A percentile compares a stretch with the other conserved stretches of the same genome.
Conservation (phyloP, 2,329 filamentous ascomycete species). For the Tolypocladium inflatum region DNA sequence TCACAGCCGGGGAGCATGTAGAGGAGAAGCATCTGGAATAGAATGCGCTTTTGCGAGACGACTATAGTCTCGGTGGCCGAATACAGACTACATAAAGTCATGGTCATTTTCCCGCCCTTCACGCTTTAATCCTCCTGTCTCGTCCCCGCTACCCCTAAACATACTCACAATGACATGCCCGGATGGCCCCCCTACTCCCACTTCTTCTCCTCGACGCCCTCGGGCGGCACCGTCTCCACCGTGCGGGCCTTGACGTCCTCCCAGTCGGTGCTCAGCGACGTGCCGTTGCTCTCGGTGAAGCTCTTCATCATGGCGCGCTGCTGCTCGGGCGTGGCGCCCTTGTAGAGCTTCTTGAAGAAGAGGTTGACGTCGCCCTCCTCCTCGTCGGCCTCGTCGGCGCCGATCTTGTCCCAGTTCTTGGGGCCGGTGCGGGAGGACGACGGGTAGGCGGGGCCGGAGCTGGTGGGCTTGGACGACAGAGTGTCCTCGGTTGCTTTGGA, state of each 20-base stretch:
- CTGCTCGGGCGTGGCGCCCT: constrained; percentile 66
- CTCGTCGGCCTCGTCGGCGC: constrained; percentile 41
- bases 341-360: constrained; percentile 90
- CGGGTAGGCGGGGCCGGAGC: constrained; percentile 56
- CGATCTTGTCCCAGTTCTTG: constrained; percentile 87
- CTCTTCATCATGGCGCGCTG: constrained; percentile 97
- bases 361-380: constrained; percentile 58
- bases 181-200: constrained; percentile 34
- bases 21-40: background rate
- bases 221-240: constrained; percentile 65
- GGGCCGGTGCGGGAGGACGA: constrained; percentile 75
- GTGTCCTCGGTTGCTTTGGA: background rate
- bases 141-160: background rate
- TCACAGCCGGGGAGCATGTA: background rate
- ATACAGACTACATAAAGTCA: background rate
- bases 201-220: constrained; percentile 68
- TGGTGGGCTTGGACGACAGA: background rate
- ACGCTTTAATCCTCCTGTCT: background rate
- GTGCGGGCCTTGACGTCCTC: constrained; percentile 61
- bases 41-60: background rate
- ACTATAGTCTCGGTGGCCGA: background rate
- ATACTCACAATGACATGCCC: background rate
- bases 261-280: constrained; percentile 89
- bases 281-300: constrained; percentile 88
- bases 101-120: background rate